Evolutionary conservation across 1,284 basidiomycete genomes (phyloP).

Genomic region (Cystobasidium pallidum): DNA sequence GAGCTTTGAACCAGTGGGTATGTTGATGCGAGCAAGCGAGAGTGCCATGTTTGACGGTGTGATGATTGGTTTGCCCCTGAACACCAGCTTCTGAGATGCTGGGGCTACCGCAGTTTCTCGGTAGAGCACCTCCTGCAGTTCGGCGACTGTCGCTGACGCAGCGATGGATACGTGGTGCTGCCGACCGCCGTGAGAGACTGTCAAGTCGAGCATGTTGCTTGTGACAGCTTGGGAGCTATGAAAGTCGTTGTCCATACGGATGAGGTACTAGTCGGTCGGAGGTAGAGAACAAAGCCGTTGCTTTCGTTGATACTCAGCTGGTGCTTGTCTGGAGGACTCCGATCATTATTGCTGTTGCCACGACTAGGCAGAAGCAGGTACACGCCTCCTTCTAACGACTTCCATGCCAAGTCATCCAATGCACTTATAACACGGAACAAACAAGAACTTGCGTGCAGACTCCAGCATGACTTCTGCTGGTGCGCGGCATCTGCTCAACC

Average conservation of each 20-base stretch:
- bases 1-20: slow-evolving; percentile 36
- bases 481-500: slow-evolving; percentile 66
- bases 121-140: slow-evolving; percentile 32
- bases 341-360: no score
- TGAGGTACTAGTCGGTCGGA: neutral
- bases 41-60: neutral
- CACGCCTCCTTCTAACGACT: slow-evolving; percentile 12
- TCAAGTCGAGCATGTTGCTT: slow-evolving; percentile 8
- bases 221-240: slow-evolving; percentile 1
- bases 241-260: neutral
- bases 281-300: neutral
- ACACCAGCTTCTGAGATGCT: slow-evolving; percentile 45
- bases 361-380: no score
- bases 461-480: slow-evolving; percentile 28
- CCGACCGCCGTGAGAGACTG: slow-evolving; percentile 28
- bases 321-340: neutral
- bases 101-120: slow-evolving; percentile 42
- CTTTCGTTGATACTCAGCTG: neutral
- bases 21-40: slow-evolving; percentile 11
- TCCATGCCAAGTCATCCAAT: slow-evolving; percentile 14
- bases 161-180: slow-evolving; percentile 26
- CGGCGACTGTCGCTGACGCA: slow-evolving; percentile 30
- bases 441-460: neutral
- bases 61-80: slow-evolving; percentile 45
- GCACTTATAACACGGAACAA: neutral